Percentiles rank a stretch among this genome's conserved stretches.
These are phyloP conservation scores for Neoboletus magnificus DNA, from an alignment of 768 basidiomycete species.

Conservation along the genomic window DNA sequence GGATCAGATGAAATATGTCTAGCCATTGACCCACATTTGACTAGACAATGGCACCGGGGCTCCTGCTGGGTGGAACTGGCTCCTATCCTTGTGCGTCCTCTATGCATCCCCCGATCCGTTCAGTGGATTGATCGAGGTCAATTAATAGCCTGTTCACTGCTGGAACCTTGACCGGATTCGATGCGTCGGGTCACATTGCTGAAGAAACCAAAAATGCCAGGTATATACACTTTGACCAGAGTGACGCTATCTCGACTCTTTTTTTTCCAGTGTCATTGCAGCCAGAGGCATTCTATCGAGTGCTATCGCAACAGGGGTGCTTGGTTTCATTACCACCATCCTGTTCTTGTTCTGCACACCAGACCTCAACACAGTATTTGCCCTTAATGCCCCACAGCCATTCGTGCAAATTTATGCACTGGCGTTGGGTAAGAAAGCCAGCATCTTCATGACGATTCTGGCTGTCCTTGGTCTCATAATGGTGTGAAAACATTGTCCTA, in stretches of 20 bases:
- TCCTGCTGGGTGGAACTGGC: slow-evolving; percentile 87
- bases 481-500: slow-evolving; percentile 40
- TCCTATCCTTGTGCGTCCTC: slow-evolving; percentile 69
- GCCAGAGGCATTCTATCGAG: slow-evolving; percentile 80
- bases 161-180: slow-evolving; percentile 87
- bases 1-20: slow-evolving; percentile 26
- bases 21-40: neutral
- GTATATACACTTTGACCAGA: slow-evolving; percentile 29
- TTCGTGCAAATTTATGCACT: slow-evolving; percentile 86
- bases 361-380: slow-evolving; percentile 69
- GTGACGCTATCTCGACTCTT: neutral
- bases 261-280: slow-evolving; percentile 57
- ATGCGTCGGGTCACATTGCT: slow-evolving; percentile 83
- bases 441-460: slow-evolving; percentile 84
- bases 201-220: slow-evolving; percentile 86
- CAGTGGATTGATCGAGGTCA: slow-evolving; percentile 24
- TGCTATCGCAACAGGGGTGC: slow-evolving; percentile 69
- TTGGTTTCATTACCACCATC: slow-evolving; percentile 78
- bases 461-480: slow-evolving; percentile 83
- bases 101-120: neutral
- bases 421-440: slow-evolving; percentile 74
- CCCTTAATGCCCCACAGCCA: slow-evolving; percentile 81
- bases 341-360: slow-evolving; percentile 85
- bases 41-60: slow-evolving; percentile 89
- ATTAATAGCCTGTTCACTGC: slow-evolving; percentile 80